Percentiles rank a stretch among this genome's conserved stretches.
phyloP scores from a whole-genome alignment of 768 basidiomycete species.

The Suillus decipiens region DNA sequence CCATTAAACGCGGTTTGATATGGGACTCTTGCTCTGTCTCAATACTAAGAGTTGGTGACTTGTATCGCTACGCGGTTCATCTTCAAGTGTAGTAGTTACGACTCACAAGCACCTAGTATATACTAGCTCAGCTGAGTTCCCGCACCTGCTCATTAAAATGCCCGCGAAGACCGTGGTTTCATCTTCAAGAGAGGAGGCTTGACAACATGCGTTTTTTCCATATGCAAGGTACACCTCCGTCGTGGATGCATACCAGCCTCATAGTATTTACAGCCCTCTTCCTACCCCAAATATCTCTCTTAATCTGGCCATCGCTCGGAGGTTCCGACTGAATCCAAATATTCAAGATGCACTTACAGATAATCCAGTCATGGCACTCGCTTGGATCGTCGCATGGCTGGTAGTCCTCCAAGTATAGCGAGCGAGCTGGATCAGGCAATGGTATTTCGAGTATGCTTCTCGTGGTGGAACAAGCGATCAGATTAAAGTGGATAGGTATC shows the following conservation, averaged over 20 bases:
- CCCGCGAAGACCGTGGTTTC: too few species aligned
- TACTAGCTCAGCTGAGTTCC: too few species aligned
- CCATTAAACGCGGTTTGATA: too few species aligned
- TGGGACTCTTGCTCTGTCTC: too few species aligned
- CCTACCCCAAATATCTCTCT: constrained; percentile 60
- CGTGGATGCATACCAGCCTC: constrained; percentile 64
- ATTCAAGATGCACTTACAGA: constrained; percentile 67
- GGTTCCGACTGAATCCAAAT: constrained; percentile 61
- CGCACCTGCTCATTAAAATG: background rate
- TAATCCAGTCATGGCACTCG: constrained; percentile 57
- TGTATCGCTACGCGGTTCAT: too few species aligned
- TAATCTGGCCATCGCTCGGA: constrained; percentile 38
- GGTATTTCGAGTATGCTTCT: constrained; percentile 49
- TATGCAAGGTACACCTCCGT: constrained; percentile 63
- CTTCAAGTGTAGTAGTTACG: too few species aligned
- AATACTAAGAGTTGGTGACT: too few species aligned
- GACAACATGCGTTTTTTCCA: constrained; percentile 37
- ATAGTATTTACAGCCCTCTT: constrained; percentile 66
- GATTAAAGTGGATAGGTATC: constrained; percentile 43
- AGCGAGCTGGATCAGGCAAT: constrained; percentile 64
- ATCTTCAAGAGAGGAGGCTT: background rate
- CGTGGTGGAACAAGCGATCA: constrained; percentile 47
- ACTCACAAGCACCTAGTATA: too few species aligned
- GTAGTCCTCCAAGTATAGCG: constrained; percentile 65
- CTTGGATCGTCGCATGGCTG: constrained; percentile 58